Evolutionary conservation across 1,139 yeast genomes (phyloP), one percentile per base, ranked within the genome.

Genomic region (Yamadazyma atmosphaerica): DNA sequence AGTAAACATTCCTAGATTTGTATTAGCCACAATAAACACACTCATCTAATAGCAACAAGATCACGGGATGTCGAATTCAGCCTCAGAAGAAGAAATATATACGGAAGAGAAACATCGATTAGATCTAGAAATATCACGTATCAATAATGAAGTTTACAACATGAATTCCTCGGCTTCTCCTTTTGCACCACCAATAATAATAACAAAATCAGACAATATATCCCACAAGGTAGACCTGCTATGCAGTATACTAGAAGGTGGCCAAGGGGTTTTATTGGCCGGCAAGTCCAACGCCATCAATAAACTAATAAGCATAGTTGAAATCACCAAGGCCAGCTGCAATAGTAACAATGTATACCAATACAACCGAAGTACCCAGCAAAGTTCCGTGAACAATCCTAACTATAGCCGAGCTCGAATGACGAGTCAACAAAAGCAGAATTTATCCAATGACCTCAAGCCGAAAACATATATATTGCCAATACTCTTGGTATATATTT

Each of bases 301-400:
- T 23, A 45, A 46, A 26, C 31, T 49, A 9, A 41, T 50, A 5
- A 40, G 44, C 6, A 40, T 49, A 4, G 46, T 46, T 12, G 54
- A 50, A 33, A 42, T 47, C 4, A 41, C 38, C 11, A 50, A 50
- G 29, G 28, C 44, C 4, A 44, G 43, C 31, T 25, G 14, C 1
- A 12, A 26, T 4, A 8, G 17, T 13, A 29, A 19, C 6, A 9
- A 6, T 6, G 6, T 44, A 3, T 33, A 34, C 10, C 54, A 50
- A 27, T 50, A 40, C 33, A 50, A 50, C 23, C 41, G 37, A 25
- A 29, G 47, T 10, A 41, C 41, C 4, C 46, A 42, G 24, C 53
- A 46, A 32, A 29, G 36, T 4, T 39, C 47, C 1, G 29, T 33
- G 10, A 38, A 36, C 7, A 44, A 46, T 34, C 46, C 46, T 16